Evolutionary conservation across 2,329 filamentous ascomycete genomes (phyloP), one percentile per base, ranked within the genome.

Genomic region (Ceratocystis eucalypticola): DNA sequence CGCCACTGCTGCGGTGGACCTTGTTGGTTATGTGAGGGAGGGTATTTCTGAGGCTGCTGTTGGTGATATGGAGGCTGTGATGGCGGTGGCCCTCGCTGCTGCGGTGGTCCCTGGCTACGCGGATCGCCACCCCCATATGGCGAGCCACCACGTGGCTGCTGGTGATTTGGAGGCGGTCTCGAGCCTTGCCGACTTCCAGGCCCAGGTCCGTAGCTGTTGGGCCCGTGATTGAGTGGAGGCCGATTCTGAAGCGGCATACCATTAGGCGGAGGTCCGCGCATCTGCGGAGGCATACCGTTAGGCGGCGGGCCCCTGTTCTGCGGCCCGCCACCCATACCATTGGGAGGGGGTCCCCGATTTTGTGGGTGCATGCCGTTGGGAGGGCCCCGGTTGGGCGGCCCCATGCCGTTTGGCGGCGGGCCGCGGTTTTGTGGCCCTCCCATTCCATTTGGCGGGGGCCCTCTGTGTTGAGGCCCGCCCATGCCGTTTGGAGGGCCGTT

Each of bases 1-100:
- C 66, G 66, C 66, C 66, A 67, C 61, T 67, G 66, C 53, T 62
- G 65, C 45, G 57, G 65, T 2, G 50, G 45, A 1, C 62, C 64
- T 50, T 59, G 50, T 41, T 67, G 62, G 25, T 62, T 50, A 3
- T 50, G 48, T 22, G 48, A 62, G 17, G 66, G 50, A 2, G 64
- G 65, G 25, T 65, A 65, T 65, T 55, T 61, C 20, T 33, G 64
- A 12, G 37, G 46, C 17, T 55, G 46, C 28, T 65, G 64, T 28
- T 59, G 64, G 17, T 61, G 48, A 12, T 50, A 25, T 8, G 48
- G 7, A 50, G n/a, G 48, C n/a, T 50, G 48, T 12, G 48, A 44
- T 44, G 22, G 61, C 10, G 61, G 41, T 17, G 61, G 61, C 17
- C 28, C 22, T 25, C 30, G 64, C 53, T n/a, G 48, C 22, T 53